These are phyloP conservation scores for Neonectria hederae DNA, from an alignment of 2,329 filamentous ascomycete genomes.

Conservation along the genomic window DNA sequence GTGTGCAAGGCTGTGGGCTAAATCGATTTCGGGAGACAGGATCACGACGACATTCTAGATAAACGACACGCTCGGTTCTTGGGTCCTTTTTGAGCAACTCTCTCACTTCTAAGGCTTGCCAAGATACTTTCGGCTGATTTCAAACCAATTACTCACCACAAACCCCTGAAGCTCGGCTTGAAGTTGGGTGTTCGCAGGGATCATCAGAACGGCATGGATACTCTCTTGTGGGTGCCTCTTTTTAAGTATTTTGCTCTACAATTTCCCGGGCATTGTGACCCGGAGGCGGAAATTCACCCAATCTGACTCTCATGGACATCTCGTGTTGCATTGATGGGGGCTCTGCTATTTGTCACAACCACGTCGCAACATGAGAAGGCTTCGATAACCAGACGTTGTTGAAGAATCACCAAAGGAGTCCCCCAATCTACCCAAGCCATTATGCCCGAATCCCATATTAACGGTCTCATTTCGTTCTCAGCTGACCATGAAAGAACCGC, in stretches of 20 bases:
- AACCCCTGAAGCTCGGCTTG: neutral
- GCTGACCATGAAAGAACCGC: conserved; percentile 71
- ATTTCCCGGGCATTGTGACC: neutral
- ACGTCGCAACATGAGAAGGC: neutral
- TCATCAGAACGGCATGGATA: conserved; percentile 60
- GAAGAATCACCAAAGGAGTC: neutral
- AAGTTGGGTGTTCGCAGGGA: conserved; percentile 21
- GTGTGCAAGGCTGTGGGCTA: conserved; percentile 6
- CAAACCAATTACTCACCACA: neutral
- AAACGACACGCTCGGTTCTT: conserved; percentile 3
- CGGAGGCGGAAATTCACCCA: neutral
- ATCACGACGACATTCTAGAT: conserved; percentile 13
- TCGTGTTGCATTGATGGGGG: neutral
- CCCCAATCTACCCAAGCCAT: neutral
- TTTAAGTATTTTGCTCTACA: neutral
- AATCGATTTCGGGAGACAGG: conserved; percentile 10
- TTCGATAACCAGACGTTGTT: neutral
- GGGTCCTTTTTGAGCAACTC: neutral
- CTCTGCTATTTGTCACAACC: neutral
- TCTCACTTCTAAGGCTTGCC: neutral
- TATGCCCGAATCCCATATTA: neutral
- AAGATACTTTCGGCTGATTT: neutral
- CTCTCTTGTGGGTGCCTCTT: conserved; percentile 65
- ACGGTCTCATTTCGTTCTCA: neutral
- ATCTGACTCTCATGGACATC: neutral